These are phyloP conservation scores for Neolentinus lepideus DNA, from an alignment of 1,284 basidiomycete genomes.

Conservation along the genomic window DNA sequence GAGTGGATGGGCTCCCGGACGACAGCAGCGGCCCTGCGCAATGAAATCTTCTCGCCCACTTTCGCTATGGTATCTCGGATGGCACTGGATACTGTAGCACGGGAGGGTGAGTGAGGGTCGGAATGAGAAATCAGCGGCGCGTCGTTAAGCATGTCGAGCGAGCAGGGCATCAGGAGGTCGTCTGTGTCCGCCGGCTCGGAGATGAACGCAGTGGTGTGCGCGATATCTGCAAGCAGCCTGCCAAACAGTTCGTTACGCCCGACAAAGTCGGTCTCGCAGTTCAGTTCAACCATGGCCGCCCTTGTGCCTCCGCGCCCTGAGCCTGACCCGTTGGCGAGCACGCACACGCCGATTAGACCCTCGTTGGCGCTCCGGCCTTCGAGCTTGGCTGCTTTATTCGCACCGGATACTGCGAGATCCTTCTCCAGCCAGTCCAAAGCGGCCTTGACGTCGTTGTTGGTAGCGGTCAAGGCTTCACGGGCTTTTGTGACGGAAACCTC, in stretches of 20 bases:
- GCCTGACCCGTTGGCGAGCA: conserved; percentile 54
- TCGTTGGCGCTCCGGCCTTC: conserved; percentile 67
- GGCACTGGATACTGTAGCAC: conserved; percentile 59
- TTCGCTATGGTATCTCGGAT: conserved; percentile 79
- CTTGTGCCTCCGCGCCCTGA: conserved; percentile 44
- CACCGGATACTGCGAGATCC: conserved; percentile 66
- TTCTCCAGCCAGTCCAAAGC: conserved; percentile 81
- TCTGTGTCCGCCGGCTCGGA: conserved; percentile 41
- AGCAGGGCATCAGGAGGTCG: conserved; percentile 32
- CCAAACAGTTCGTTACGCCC: conserved; percentile 83
- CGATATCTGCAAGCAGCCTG: conserved; percentile 73
- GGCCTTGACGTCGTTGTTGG: conserved; percentile 66
- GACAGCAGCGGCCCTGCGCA: conserved; percentile 70
- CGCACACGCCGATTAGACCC: conserved; percentile 72
- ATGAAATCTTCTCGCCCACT: conserved; percentile 85
- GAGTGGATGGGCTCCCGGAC: conserved; percentile 12
- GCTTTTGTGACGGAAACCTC: conserved; percentile 85
- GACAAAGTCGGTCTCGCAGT: conserved; percentile 98
- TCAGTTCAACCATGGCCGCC: conserved; percentile 87
- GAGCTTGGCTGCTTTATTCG: conserved; percentile 81
- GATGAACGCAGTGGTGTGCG: conserved; percentile 82
- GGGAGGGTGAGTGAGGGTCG: conserved; percentile 23
- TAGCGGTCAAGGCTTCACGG: conserved; percentile 75
- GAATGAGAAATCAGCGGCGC: conserved; percentile 60
- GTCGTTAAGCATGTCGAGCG: conserved; percentile 50